These are phyloP conservation scores for Saccharomyces kudriavzevii DNA, from an alignment of 805 yeast species.

Conservation along the genomic window DNA sequence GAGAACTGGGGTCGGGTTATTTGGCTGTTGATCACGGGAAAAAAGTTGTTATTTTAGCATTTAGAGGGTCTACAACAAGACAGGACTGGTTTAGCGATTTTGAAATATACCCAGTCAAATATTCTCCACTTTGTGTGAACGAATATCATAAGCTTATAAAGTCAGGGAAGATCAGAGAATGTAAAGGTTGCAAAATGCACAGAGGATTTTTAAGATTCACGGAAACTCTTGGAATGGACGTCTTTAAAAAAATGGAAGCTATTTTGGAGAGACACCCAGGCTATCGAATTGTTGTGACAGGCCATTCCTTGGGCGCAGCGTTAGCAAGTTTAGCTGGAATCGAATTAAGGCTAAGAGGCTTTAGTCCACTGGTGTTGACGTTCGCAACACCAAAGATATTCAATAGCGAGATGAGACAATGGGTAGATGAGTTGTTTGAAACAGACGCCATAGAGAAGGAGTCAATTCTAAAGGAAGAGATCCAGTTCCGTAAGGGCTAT, in stretches of 20 bases:
- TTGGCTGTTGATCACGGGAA: slow-evolving; percentile 41
- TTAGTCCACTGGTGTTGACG: slow-evolving; percentile 46
- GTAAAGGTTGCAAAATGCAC: slow-evolving; percentile 53
- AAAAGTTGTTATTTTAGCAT: slow-evolving; percentile 40
- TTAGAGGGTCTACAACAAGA: slow-evolving; percentile 56
- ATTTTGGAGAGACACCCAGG: slow-evolving; percentile 35
- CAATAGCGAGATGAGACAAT: slow-evolving; percentile 40
- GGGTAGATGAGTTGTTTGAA: slow-evolving; percentile 44
- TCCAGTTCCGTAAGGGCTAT: slow-evolving; percentile 33
- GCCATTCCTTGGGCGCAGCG: slow-evolving; percentile 77
- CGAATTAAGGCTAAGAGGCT: slow-evolving; percentile 49
- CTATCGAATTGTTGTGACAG: slow-evolving; percentile 47
- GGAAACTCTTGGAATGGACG: slow-evolving; percentile 33
- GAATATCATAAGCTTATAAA: slow-evolving; percentile 18
- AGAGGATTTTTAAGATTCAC: slow-evolving; percentile 51
- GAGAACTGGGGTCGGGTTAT: slow-evolving; percentile 48
- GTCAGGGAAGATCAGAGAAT: slow-evolving; percentile 24
- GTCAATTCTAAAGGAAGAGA: slow-evolving; percentile 18
- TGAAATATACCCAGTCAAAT: slow-evolving; percentile 38
- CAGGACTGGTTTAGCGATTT: slow-evolving; percentile 60
- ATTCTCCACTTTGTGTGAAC: slow-evolving; percentile 36
- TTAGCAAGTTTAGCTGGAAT: slow-evolving; percentile 54
- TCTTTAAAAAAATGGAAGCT: slow-evolving; percentile 32
- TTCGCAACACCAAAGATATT: slow-evolving; percentile 64
- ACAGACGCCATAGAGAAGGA: slow-evolving; percentile 28